Evolutionary conservation across 768 basidiomycete species (phyloP).

Genomic region (Rhodotorula kratochvilovae): DNA sequence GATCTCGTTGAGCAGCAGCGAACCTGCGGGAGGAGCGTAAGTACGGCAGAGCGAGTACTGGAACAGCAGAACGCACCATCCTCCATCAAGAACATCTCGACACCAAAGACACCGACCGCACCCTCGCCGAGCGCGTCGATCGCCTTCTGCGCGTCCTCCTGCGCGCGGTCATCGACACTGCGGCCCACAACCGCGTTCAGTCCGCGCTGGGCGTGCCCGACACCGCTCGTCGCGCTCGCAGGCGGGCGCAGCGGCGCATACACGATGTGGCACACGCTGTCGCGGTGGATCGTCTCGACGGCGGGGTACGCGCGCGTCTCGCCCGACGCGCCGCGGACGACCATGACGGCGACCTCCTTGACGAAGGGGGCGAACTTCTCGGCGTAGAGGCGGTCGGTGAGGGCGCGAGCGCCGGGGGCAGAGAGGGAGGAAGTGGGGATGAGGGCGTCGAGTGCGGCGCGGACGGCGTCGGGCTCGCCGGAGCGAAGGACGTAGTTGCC

Average conservation of each 20-base stretch:
- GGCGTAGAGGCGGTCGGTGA: slow-evolving; percentile 74
- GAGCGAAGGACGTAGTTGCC: slow-evolving; percentile 78
- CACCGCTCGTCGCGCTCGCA: slow-evolving; percentile 13
- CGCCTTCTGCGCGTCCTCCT: slow-evolving; percentile 70
- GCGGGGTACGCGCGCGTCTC: slow-evolving; percentile 77
- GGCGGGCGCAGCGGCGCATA: slow-evolving; percentile 69
- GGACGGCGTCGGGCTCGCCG: slow-evolving; percentile 54
- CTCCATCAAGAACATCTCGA: slow-evolving; percentile 92
- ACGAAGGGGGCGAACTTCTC: slow-evolving; percentile 88
- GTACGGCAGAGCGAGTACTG: too few relatives aligned
- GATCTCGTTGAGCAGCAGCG: slow-evolving; percentile 87
- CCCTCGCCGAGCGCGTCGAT: slow-evolving; percentile 60
- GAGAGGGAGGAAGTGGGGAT: slow-evolving; percentile 32
- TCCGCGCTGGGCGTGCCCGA: slow-evolving; percentile 45
- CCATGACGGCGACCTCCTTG: slow-evolving; percentile 94
- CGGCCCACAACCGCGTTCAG: slow-evolving; percentile 51
- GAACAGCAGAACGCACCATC: slow-evolving; percentile 59
- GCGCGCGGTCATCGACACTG: slow-evolving; percentile 59
- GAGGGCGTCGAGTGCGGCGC: slow-evolving; percentile 50
- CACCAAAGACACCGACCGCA: slow-evolving; percentile 92
- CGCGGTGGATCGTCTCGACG: slow-evolving; percentile 91
- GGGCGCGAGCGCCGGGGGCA: slow-evolving; percentile 51
- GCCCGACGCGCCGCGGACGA: slow-evolving; percentile 71
- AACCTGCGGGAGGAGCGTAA: slow-evolving; percentile 52
- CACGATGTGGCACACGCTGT: slow-evolving; percentile 88